These are phyloP conservation scores for Teunomyces stri DNA, from an alignment of 805 yeast species.

Conservation along the genomic window DNA sequence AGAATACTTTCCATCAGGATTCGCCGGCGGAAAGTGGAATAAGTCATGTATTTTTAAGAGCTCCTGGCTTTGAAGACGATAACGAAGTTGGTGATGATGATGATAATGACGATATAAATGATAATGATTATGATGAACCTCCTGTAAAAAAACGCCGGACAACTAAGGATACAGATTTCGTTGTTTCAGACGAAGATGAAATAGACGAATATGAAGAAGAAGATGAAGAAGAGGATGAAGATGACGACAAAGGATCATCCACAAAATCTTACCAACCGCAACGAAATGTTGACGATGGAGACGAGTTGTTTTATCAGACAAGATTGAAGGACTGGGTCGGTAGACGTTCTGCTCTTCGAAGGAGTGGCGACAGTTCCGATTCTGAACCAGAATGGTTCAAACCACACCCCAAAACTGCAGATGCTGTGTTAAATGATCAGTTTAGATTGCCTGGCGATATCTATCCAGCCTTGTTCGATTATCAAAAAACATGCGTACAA, in stretches of 20 bases:
- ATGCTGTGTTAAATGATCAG: slow-evolving; percentile 67
- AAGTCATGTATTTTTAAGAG: slow-evolving; percentile 45
- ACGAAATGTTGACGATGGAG: slow-evolving; percentile 74
- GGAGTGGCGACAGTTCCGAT: slow-evolving; percentile 12
- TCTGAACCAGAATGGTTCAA: slow-evolving; percentile 55
- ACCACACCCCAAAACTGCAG: slow-evolving; percentile 76
- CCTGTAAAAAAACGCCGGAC: not conserved
- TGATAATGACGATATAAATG: slow-evolving; percentile 16
- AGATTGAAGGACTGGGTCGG: slow-evolving; percentile 61
- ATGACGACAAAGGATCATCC: not conserved
- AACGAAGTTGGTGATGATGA: slow-evolving; percentile 16
- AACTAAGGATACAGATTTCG: not conserved
- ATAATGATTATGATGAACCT: slow-evolving; percentile 6
- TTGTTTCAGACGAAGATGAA: not conserved
- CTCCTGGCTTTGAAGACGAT: slow-evolving; percentile 46
- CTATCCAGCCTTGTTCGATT: slow-evolving; percentile 81
- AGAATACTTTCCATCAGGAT: slow-evolving; percentile 51
- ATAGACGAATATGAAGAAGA: slow-evolving; percentile 5
- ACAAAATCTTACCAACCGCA: not conserved
- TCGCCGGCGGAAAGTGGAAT: slow-evolving; percentile 17
- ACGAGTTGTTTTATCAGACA: slow-evolving; percentile 58
- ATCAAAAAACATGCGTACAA: slow-evolving; percentile 94
- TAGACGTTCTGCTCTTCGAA: slow-evolving; percentile 47
- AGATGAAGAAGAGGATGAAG: slow-evolving; percentile 6
- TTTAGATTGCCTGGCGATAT: slow-evolving; percentile 88